Evolutionary conservation across 2,329 filamentous ascomycete genomes (phyloP).

Genomic region (Diaporthe destruens): DNA sequence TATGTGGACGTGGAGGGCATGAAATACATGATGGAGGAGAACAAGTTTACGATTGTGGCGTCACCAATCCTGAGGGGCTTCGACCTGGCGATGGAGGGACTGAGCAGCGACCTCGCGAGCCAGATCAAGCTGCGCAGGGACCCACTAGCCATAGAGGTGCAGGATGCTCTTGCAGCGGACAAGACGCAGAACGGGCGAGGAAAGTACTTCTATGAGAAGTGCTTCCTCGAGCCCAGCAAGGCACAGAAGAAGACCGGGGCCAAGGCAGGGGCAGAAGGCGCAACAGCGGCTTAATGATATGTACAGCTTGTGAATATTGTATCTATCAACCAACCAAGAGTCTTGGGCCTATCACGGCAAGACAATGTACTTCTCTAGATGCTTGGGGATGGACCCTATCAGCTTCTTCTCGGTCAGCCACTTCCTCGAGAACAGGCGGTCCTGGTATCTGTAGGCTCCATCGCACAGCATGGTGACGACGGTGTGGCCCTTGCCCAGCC

Average conservation of each 20-base stretch:
- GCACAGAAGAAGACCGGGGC: constrained; percentile 24
- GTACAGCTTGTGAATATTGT: constrained; percentile 40
- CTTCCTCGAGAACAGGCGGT: constrained; percentile 89
- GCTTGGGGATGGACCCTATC: constrained; percentile 82
- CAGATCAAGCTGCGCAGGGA: constrained; percentile 49
- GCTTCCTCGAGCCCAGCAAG: constrained; percentile 46
- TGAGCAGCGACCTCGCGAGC: constrained; percentile 50
- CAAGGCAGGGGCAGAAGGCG: neutral
- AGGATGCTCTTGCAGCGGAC: constrained; percentile 42
- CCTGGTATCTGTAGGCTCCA: constrained; percentile 97
- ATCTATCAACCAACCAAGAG: constrained; percentile 16
- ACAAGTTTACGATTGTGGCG: constrained; percentile 53
- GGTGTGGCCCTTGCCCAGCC: constrained; percentile 87
- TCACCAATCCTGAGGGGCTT: constrained; percentile 59
- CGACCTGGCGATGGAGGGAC: constrained; percentile 55
- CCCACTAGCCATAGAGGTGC: constrained; percentile 47
- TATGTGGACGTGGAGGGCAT: constrained; percentile 48
- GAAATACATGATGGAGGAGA: constrained; percentile 51
- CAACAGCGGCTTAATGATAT: constrained; percentile 39
- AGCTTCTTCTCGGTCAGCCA: constrained; percentile 92
- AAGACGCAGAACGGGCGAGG: constrained; percentile 42
- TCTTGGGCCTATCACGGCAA: constrained; percentile 68
- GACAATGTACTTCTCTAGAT: constrained; percentile 94
- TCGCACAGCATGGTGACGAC: constrained; percentile 96
- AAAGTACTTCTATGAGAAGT: constrained; percentile 48